Conservation (phyloP, 192 early-diverging fungal species). For the Chytriomyces confervae region DNA sequence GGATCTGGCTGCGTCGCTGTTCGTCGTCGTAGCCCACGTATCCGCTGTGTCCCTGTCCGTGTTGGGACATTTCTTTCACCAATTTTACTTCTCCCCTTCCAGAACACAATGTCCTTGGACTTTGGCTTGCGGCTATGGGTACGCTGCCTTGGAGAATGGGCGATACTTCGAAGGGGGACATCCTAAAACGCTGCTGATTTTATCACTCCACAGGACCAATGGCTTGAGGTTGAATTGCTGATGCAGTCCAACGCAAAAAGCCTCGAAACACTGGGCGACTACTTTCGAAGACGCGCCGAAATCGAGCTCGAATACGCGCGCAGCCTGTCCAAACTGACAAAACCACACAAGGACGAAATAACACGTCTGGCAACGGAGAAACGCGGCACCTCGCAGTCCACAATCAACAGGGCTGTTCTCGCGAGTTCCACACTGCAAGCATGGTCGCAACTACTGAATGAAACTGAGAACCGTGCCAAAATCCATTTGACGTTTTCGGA, state of each 20-base stretch:
- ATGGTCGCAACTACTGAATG: constrained; percentile 43
- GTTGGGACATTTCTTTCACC: not conserved
- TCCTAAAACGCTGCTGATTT: not conserved
- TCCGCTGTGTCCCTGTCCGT: not conserved
- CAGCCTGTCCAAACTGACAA: constrained; percentile 41
- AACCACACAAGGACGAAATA: constrained; percentile 45
- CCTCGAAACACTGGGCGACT: constrained; percentile 44
- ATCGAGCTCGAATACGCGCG: constrained; percentile 48
- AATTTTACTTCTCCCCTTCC: not conserved
- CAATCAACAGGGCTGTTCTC: constrained; percentile 41
- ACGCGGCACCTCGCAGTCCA: not conserved
- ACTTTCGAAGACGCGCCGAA: constrained; percentile 42
- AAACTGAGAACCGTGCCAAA: constrained; percentile 40
- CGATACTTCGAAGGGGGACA: not conserved
- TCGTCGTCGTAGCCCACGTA: not conserved
- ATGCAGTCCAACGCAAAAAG: constrained; percentile 21
- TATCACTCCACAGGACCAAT: constrained; percentile 45
- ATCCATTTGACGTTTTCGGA: constrained; percentile 33
- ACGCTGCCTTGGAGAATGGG: not conserved
- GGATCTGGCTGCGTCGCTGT: not conserved
- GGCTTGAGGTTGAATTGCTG: constrained; percentile 41
- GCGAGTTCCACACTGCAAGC: constrained; percentile 43
- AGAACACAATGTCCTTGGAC: not conserved
- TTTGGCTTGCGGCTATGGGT: constrained; percentile 29
- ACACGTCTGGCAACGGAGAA: constrained; percentile 11